Base-by-base conservation (phyloP, 208 protist genomes). In the Leishmania gerbilli region DNA sequence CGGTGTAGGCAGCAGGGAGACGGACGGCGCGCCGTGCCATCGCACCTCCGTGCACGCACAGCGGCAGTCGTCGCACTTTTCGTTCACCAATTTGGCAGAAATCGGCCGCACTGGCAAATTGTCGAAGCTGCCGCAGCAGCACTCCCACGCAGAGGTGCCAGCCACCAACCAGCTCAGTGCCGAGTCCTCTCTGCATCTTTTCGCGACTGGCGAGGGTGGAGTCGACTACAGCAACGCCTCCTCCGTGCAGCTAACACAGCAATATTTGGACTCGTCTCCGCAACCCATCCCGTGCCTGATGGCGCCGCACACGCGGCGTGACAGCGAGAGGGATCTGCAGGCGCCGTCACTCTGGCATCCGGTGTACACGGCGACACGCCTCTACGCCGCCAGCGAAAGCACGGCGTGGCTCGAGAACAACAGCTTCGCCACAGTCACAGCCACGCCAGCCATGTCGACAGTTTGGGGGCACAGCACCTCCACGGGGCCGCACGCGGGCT, bases 321-420 rank as follows among this genome's bases (percentile, higher is more conserved):
- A 34, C 75, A 64, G 21, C 71, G 51, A 47, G 3, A 45, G 8
- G n/a, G 17, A 40, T 42, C 27, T n/a, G 17, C 68, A 9, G 68
- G 76, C 40, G 56, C 65, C 4, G 65, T 68, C 80, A 47, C 55
- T 75, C 13, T 62, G 80, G 1, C 74, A 47, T 37, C 78, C 51
- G 76, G 56, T 45, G 15, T 74, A 80, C 69, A 37, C 62, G 24
- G 47, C 60, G 21, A 62, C 81, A 31, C 76, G 71, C 71, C 76
- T 69, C 76, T 81, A 80, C 76, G 49, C 81, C 37, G 37, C 76
- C 5, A 84, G 81, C 51, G 81, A 77, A 71, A 84, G 55, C 60
- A 84, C 76, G 24, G 69, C 75, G 49, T 84, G 81, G 81, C 53
- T 77, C 47, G 81, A 84, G 60, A 60, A 80, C 71, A 80, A 51